These are phyloP conservation scores for Lyophyllum atratum DNA, from an alignment of 768 basidiomycete genomes.

Conservation along the genomic window DNA sequence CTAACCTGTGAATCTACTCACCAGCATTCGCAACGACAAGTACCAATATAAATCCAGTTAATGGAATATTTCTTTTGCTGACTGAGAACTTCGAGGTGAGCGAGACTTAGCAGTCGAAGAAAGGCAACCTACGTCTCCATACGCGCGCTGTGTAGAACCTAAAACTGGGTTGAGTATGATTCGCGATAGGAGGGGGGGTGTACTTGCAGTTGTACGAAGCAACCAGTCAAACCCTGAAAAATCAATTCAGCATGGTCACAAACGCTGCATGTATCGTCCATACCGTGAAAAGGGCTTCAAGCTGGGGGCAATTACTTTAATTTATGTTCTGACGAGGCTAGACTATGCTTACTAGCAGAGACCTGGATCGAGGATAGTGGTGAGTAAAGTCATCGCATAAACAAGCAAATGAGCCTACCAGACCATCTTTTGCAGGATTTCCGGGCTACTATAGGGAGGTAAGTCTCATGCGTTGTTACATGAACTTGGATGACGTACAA, in stretches of 20 bases:
- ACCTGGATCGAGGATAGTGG: neutral
- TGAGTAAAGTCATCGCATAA: neutral
- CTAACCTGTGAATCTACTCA: neutral
- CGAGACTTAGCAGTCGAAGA: neutral
- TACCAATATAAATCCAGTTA: neutral
- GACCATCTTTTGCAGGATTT: neutral
- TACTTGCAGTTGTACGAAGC: slow-evolving; percentile 3
- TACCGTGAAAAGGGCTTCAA: slow-evolving; percentile 11
- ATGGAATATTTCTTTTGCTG: slow-evolving; percentile 6
- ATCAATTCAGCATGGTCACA: too few relatives aligned
- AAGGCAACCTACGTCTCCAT: slow-evolving; percentile 5
- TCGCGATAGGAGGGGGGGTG: neutral
- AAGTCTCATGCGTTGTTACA: neutral
- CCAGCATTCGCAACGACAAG: slow-evolving; percentile 7
- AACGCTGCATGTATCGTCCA: neutral
- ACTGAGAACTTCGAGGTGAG: neutral
- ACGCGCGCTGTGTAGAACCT: slow-evolving; percentile 8
- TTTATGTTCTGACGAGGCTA: neutral
- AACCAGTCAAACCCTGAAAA: slow-evolving; percentile 1
- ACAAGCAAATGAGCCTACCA: neutral
- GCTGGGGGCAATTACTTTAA: neutral
- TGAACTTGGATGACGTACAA: neutral
- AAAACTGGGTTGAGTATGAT: neutral
- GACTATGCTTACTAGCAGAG: slow-evolving; percentile 4
- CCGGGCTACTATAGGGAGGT: neutral